Evolutionary conservation across 441 rosid species (phyloP).

Genomic region (Gossypium laxum): DNA sequence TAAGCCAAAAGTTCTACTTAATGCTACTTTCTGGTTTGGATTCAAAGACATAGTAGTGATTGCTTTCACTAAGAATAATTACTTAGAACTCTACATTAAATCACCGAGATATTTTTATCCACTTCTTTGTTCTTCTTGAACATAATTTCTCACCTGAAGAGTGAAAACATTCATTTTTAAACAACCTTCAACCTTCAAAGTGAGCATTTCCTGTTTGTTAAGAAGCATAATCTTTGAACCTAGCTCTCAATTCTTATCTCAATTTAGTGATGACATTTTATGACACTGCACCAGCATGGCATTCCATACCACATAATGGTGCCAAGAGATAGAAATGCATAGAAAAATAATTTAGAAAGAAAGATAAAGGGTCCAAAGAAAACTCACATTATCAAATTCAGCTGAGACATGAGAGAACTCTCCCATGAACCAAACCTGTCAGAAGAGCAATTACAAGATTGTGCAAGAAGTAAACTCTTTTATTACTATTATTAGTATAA

Average conservation of each 20-base stretch:
- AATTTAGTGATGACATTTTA: background rate
- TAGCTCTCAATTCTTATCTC: background rate
- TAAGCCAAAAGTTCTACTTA: background rate
- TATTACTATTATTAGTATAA: background rate
- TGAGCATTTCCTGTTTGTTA: background rate
- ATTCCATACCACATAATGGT: background rate
- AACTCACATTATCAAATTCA: constrained; percentile 52
- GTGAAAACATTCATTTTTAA: background rate
- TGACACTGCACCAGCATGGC: background rate
- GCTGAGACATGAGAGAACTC: constrained; percentile 51
- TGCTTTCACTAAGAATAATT: background rate
- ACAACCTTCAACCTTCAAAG: constrained; percentile 9
- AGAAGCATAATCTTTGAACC: background rate
- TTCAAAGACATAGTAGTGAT: background rate
- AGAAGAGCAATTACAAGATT: background rate
- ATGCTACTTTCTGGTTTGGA: background rate
- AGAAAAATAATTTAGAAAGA: background rate
- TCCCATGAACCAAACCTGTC: constrained; percentile 63
- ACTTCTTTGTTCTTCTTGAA: background rate
- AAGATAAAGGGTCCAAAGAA: background rate
- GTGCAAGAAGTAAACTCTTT: background rate
- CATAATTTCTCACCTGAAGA: background rate
- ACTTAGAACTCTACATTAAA: background rate
- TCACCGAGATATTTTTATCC: background rate
- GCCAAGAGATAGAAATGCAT: background rate